These are phyloP conservation scores for Fusarium goolgardi DNA, from an alignment of 2,329 filamentous ascomycete species.

Conservation along the genomic window DNA sequence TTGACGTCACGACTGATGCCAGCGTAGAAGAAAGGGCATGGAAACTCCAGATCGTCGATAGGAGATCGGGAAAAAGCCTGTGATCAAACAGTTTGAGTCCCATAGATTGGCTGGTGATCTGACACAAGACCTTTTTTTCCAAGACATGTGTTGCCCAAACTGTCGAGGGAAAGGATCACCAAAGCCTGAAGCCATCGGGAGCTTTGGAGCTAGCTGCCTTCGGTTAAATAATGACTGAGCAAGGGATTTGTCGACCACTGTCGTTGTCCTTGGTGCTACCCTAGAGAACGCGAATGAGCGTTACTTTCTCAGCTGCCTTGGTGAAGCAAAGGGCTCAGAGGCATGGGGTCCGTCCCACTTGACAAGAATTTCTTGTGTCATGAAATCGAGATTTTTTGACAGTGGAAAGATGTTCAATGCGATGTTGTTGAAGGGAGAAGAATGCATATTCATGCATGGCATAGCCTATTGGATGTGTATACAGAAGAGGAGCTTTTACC, in stretches of 20 bases:
- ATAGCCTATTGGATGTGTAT: background rate
- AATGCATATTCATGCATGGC: background rate
- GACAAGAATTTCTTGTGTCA: background rate
- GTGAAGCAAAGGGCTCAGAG: background rate
- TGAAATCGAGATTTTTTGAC: background rate
- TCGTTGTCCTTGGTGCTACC: constrained; percentile 1
- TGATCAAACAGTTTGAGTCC: constrained; percentile 15
- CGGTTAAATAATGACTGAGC: constrained; percentile 10
- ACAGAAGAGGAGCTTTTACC: background rate
- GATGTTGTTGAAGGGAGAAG: background rate
- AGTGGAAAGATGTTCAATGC: background rate
- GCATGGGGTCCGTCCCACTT: background rate
- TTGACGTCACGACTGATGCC: constrained; percentile 27
- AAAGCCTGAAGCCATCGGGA: constrained; percentile 9
- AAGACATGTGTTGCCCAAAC: constrained; percentile 30
- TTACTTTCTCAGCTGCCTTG: background rate
- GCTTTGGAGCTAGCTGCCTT: constrained; percentile 4
- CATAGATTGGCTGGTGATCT: constrained; percentile 17
- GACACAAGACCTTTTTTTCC: constrained; percentile 7
- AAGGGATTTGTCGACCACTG: constrained; percentile 23
- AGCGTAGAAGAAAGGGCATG: constrained; percentile 1
- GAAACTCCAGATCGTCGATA: constrained; percentile 27
- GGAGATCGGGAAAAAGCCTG: constrained; percentile 2
- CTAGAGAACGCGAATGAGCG: background rate
- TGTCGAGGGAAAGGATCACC: constrained; percentile 22